phyloP scores from a whole-genome alignment of 2,329 filamentous ascomycete species.

The Coniochaeta prunicola region DNA sequence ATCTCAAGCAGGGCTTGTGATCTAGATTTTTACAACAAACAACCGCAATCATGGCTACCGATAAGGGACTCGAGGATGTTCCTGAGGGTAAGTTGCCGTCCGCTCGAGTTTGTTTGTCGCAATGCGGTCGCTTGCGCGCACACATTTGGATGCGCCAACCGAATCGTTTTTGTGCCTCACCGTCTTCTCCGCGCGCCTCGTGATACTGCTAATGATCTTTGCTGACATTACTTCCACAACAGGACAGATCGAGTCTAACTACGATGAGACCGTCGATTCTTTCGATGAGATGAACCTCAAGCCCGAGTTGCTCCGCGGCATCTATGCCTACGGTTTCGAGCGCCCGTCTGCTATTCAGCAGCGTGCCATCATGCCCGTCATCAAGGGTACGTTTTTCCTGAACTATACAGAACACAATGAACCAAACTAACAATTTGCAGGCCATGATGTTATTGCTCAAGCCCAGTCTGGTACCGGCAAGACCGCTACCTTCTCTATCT shows the following conservation, averaged over 20 bases:
- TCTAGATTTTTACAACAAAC: conserved; percentile 49
- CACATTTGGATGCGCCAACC: neutral
- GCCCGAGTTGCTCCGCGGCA: conserved; percentile 93
- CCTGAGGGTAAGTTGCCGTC: conserved; percentile 68
- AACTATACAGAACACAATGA: neutral
- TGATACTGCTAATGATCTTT: neutral
- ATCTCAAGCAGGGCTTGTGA: conserved; percentile 76
- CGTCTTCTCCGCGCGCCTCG: neutral
- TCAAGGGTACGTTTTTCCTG: conserved; percentile 68
- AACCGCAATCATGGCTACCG: conserved; percentile 95
- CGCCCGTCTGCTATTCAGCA: conserved; percentile 99
- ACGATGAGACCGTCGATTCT: conserved; percentile 98
- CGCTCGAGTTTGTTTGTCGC: neutral
- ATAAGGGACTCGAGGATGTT: conserved; percentile 97
- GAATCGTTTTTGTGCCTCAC: neutral
- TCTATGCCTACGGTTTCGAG: conserved; percentile 99
- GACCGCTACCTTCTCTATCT: conserved; percentile 99
- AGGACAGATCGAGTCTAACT: conserved; percentile 99
- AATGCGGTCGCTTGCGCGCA: neutral
- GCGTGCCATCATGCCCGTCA: conserved; percentile 99
- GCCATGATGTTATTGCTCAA: conserved; percentile 98
- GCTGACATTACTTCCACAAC: conserved; percentile 15
- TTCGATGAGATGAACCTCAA: conserved; percentile 99
- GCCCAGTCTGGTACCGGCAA: conserved; percentile 99
- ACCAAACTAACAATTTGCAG: conserved; percentile 29